Evolutionary conservation across 2,329 filamentous ascomycete species (phyloP), one percentile per base, ranked within the genome.

Genomic region (Sclerotinia sclerotiorum): DNA sequence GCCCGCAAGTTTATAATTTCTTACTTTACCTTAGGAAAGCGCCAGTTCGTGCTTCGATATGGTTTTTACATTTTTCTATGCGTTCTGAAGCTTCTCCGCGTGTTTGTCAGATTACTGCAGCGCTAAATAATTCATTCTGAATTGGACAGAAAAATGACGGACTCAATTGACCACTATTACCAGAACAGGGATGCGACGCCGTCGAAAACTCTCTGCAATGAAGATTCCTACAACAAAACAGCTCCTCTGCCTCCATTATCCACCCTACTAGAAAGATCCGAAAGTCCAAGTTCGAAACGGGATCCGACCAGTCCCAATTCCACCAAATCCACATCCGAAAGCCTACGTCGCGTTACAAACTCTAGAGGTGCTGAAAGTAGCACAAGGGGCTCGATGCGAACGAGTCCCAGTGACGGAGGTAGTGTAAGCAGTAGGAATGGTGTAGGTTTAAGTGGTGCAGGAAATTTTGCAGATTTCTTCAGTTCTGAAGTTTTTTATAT

Each of bases 401-500:
- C 56, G 11, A 64, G 39, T n/a, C 32, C 49, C 19, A 65, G 39
- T 56, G 60, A 68, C 6, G 27, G 27, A n/a, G 66, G 29, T 56
- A 64, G 58, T n/a, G 11, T 55, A 17, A 56, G 15, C 51, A 56
- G 66, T 19, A 68, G 39, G 10, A 54, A 44, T 48, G 66, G 49
- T 55, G 10, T 51, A 55, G 66, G 66, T 11, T 21, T 63, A 32
- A 55, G 52, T 46, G 49, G 49, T 8, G 24, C 56, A 21, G 60
- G 42, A 48, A 68, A 63, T 39, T 64, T 82, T 48, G 78, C 81
- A 0, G 81, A 85, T 64, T 83, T 87, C 69, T 81, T 85, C 65
- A 81, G 82, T 29, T 76, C 78, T 5, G 83, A 85, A 35, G 80
- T 84, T 32, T 83, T 87, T 67, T 80, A 82, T 57, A 77, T 83